Conservation (phyloP, 2,329 filamentous ascomycete genomes). For the Pseudocercospora macadamiae region DNA sequence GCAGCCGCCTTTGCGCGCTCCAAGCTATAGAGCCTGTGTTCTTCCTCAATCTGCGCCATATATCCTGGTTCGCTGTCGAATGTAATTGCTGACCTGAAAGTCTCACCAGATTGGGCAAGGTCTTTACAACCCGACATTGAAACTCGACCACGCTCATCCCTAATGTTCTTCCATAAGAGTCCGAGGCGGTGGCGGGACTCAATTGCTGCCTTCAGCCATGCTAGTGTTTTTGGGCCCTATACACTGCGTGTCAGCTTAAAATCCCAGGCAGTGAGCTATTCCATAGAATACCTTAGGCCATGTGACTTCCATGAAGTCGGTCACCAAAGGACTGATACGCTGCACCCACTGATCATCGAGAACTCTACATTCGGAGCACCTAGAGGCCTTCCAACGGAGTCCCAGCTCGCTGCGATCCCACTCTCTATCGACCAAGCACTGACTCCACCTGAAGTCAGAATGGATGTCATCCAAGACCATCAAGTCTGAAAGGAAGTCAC, state of each 20-base stretch:
- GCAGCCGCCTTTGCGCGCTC: background rate
- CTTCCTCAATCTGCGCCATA: background rate
- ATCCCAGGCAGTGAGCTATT: too few relatives aligned
- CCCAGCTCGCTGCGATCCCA: background rate
- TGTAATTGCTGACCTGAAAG: background rate
- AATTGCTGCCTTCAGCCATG: background rate
- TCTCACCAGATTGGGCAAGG: background rate
- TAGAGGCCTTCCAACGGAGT: background rate
- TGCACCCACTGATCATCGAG: background rate
- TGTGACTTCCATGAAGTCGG: slow-evolving; percentile 1
- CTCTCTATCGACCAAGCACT: background rate
- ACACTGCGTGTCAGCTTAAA: too few relatives aligned
- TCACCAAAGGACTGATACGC: background rate
- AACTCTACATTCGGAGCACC: background rate
- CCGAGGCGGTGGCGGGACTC: background rate
- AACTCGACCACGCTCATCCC: background rate
- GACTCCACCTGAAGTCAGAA: background rate
- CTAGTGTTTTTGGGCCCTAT: background rate
- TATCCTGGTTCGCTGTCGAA: background rate
- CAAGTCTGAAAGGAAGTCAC: background rate
- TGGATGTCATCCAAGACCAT: slow-evolving; percentile 7
- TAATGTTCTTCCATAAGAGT: background rate
- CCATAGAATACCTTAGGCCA: slow-evolving; percentile 18
- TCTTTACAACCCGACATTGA: background rate
- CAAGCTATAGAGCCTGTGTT: background rate